Percentiles rank a stretch among this genome's conserved stretches.
Conservation (phyloP, 345 rosid species). For the Iberis pinnata region DNA sequence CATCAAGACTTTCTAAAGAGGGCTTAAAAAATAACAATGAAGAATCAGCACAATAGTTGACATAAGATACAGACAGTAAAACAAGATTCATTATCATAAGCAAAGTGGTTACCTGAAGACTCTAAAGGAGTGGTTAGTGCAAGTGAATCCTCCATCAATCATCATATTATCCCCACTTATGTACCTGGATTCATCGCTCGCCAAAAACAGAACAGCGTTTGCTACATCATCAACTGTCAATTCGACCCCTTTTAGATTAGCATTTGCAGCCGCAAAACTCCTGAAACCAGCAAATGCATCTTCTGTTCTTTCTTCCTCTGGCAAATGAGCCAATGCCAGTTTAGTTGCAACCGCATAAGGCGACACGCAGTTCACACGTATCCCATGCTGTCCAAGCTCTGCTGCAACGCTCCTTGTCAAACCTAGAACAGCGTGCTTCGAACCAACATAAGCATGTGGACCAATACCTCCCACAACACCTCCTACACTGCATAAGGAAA, state of each 20-base stretch:
- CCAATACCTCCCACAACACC: conserved; percentile 60
- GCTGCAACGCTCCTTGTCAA: conserved; percentile 75
- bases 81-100: not conserved
- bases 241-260: conserved; percentile 76
- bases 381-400: conserved; percentile 82
- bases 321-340: conserved; percentile 70
- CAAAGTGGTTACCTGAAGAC: conserved; percentile 54
- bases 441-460: conserved; percentile 73
- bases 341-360: conserved; percentile 66
- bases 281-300: conserved; percentile 49
- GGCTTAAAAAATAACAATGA: conserved; percentile 10
- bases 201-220: conserved; percentile 69
- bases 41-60: conserved; percentile 2
- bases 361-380: conserved; percentile 88
- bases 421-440: conserved; percentile 84
- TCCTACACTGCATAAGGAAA: conserved; percentile 55
- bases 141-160: conserved; percentile 87
- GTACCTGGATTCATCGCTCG: conserved; percentile 79
- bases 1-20: too few relatives aligned
- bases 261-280: conserved; percentile 40
- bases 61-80: not conserved
- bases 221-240: conserved; percentile 70
- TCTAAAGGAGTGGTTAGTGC: conserved; percentile 48
- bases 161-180: conserved; percentile 75
- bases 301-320: conserved; percentile 61